A percentile compares a stretch with the other conserved stretches of the same genome.
These are phyloP conservation scores for Phytophthora sojae DNA, from an alignment of 352 stramenopile genomes.

Conservation along the genomic window DNA sequence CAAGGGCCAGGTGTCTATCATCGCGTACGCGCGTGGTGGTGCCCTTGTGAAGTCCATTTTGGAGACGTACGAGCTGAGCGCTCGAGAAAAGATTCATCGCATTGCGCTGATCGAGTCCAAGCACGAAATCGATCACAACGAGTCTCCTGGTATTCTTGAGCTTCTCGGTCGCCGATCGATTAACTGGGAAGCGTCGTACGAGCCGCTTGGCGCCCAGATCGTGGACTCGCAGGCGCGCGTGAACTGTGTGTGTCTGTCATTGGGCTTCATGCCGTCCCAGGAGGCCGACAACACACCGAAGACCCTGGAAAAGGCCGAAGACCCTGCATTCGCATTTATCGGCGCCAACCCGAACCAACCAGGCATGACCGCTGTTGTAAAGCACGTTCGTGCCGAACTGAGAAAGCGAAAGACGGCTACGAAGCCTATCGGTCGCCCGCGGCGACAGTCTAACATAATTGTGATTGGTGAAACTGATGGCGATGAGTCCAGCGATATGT, in stretches of 20 bases:
- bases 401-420: conserved; percentile 52
- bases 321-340: conserved; percentile 86
- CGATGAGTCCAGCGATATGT: conserved; percentile 78
- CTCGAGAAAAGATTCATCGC: conserved; percentile 83
- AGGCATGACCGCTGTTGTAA: conserved; percentile 89
- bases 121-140: conserved; percentile 85
- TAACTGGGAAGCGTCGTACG: conserved; percentile 89
- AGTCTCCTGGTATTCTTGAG: conserved; percentile 80
- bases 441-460: conserved; percentile 88
- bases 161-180: conserved; percentile 87
- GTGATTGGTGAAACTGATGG: conserved; percentile 86
- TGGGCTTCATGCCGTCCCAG: conserved; percentile 78
- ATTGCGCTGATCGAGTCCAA: conserved; percentile 90
- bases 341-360: conserved; percentile 75
- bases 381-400: conserved; percentile 75
- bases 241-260: conserved; percentile 87
- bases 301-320: conserved; percentile 83
- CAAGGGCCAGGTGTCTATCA: conserved; percentile 86
- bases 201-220: conserved; percentile 85
- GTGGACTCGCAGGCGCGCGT: conserved; percentile 88
- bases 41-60: conserved; percentile 87
- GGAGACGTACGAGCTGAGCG: conserved; percentile 77
- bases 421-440: conserved; percentile 38
- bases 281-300: conserved; percentile 74
- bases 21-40: conserved; percentile 84